These are phyloP conservation scores for Knoxdaviesia capensis DNA, from an alignment of 2,329 filamentous ascomycete species.

Conservation along the genomic window DNA sequence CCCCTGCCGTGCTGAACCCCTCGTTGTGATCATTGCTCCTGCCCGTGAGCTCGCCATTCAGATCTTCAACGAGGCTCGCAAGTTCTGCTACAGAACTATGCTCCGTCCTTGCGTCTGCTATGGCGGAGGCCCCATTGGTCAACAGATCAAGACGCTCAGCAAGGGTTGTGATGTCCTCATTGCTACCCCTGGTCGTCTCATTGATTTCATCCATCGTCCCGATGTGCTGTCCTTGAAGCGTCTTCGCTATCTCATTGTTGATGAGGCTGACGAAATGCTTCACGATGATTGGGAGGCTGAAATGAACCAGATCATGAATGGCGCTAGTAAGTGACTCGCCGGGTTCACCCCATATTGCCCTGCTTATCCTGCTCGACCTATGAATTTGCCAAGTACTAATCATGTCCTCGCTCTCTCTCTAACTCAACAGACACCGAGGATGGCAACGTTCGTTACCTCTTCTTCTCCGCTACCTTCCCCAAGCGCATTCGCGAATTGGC, in stretches of 20 bases:
- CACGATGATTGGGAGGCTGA: slow-evolving; percentile 59
- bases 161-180: slow-evolving; percentile 82
- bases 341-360: not conserved
- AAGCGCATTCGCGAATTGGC: slow-evolving; percentile 60
- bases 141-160: slow-evolving; percentile 52
- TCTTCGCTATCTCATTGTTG: slow-evolving; percentile 65
- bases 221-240: slow-evolving; percentile 51
- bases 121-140: slow-evolving; percentile 53
- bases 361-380: not conserved
- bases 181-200: slow-evolving; percentile 68
- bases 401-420: not conserved
- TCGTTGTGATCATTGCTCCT: slow-evolving; percentile 70
- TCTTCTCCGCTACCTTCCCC: slow-evolving; percentile 93
- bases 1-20: slow-evolving; percentile 53
- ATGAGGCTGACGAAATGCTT: slow-evolving; percentile 91
- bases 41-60: slow-evolving; percentile 83
- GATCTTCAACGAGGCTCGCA: slow-evolving; percentile 85
- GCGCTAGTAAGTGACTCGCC: slow-evolving; percentile 45
- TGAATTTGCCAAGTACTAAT: not conserved
- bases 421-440: slow-evolving; percentile 46
- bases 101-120: slow-evolving; percentile 80
- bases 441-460: slow-evolving; percentile 47
- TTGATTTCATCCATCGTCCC: slow-evolving; percentile 61
- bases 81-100: slow-evolving; percentile 88
- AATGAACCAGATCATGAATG: slow-evolving; percentile 55